A percentile compares a stretch with the other conserved stretches of the same genome.
These are phyloP conservation scores for Tetracladium marchalianum DNA, from an alignment of 495 filamentous ascomycete species.

Conservation along the genomic window DNA sequence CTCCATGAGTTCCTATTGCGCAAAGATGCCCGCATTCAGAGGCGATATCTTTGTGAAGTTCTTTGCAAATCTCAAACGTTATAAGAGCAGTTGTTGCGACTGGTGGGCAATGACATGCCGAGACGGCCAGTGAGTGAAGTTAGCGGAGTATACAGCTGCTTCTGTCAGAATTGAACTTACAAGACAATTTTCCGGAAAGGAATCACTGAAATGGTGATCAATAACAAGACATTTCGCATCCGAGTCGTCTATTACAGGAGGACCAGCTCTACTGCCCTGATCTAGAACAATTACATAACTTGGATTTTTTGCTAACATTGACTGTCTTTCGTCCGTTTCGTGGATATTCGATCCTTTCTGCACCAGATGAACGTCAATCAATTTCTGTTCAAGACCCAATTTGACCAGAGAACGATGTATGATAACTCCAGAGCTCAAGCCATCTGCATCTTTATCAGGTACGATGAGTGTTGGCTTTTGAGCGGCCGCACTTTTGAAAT, in stretches of 20 bases:
- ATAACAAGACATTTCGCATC: conserved; percentile 39
- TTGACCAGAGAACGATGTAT: conserved; percentile 40
- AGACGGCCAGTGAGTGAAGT: conserved; percentile 28
- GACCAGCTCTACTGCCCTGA: conserved; percentile 42
- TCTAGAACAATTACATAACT: conserved; percentile 48
- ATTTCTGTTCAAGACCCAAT: conserved; percentile 33
- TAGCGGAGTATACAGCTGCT: not conserved
- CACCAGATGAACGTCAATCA: conserved; percentile 42
- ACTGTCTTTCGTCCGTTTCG: conserved; percentile 30
- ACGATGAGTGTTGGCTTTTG: conserved; percentile 34
- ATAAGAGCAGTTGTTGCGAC: conserved; percentile 46
- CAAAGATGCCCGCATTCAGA: conserved; percentile 41
- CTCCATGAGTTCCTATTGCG: conserved; percentile 48
- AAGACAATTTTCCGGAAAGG: conserved; percentile 35
- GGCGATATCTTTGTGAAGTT: conserved; percentile 33
- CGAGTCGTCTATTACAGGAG: conserved; percentile 32
- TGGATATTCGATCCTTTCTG: conserved; percentile 42
- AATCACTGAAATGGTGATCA: conserved; percentile 47
- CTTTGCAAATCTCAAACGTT: conserved; percentile 44
- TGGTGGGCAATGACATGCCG: conserved; percentile 44
- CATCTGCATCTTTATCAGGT: conserved; percentile 55
- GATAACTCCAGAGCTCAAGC: conserved; percentile 47
- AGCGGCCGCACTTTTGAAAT: conserved; percentile 12
- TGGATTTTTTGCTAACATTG: conserved; percentile 34
- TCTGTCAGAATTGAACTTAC: not conserved